Base-by-base conservation (phyloP, 225 moss, liverwort and hornwort species). In the Polytrichum commune region DNA sequence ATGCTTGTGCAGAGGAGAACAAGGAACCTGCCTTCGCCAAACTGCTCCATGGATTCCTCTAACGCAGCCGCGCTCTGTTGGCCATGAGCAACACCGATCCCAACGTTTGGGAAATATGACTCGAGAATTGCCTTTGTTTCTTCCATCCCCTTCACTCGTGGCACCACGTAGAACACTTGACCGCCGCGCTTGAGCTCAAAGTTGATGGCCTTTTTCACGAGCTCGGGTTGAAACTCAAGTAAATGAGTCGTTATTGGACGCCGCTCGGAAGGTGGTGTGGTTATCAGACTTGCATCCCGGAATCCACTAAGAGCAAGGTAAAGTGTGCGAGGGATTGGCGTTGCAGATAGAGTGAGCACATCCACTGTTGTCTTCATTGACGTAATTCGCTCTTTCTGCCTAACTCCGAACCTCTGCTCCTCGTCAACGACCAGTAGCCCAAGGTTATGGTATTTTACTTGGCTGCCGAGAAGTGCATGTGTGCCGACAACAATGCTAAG, bases 251-350 rank as follows among this genome's bases (percentile, higher is more conserved):
- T 82, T 29, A 96, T 93, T 10, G 95, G 93, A 64, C 93, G 93
- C 77, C 95, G 83, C 75, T 96, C 95, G 29, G 91, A 89, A 25
- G 95, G 95, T 55, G 95, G 88, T 57, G 91, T 96, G 64, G 85
- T 87, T 32, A 96, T 85, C 53, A 96, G 79, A 46, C 93, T 96
- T 5, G 95, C 91, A 81, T 96, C 95, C 60, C 93, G 88, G 72
- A 96, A 96, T 16, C 95, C 95, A 78, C 90, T 96, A 55, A 96
- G 86, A 27, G 95, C 95, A 57, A 96, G 72, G 56, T 93, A 96
- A 10, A 96, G 73, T 5, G 95, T 96, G n/a, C 95, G 93, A 61
- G 95, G 95, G n/a, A 96, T 96, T 58, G 95, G 95, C 64, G 95
- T 96, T 13, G 95, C 95, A 33, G 95, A 93, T 18, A 96, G 74